Evolutionary conservation across 2,329 filamentous ascomycete genomes (phyloP).

Genomic region (Exophiala sp.): DNA sequence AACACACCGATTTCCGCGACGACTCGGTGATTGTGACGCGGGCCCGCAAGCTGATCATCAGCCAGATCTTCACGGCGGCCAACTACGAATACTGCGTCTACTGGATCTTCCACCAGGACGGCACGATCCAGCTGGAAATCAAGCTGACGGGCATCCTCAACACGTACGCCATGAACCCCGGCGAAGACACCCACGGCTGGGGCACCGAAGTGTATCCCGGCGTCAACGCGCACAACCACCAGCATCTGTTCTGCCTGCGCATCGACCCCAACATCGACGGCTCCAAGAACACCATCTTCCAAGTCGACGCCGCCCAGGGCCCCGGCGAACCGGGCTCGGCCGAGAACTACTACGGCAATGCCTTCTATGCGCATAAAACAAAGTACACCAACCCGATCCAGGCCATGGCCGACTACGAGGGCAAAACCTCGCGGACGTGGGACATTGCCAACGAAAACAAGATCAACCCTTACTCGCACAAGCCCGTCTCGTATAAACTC

Average conservation of each 20-base stretch:
- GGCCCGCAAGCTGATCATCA: constrained; percentile 76
- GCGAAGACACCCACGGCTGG: constrained; percentile 78
- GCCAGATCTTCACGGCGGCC: constrained; percentile 88
- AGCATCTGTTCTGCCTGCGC: constrained; percentile 88
- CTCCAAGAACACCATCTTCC: constrained; percentile 74
- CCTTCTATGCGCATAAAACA: constrained; percentile 79
- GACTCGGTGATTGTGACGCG: constrained; percentile 81
- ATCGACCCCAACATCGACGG: constrained; percentile 85
- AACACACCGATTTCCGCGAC: constrained; percentile 90
- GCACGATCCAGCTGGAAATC: constrained; percentile 85
- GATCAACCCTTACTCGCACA: constrained; percentile 78
- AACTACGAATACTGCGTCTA: constrained; percentile 91
- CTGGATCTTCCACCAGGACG: constrained; percentile 90
- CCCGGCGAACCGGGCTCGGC: constrained; percentile 69
- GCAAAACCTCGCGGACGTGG: constrained; percentile 74
- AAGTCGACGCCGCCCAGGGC: constrained; percentile 67
- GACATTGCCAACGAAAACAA: constrained; percentile 81
- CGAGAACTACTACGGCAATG: constrained; percentile 85
- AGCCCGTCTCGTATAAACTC: constrained; percentile 80
- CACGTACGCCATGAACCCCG: constrained; percentile 74
- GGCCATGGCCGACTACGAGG: constrained; percentile 73
- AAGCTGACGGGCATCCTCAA: constrained; percentile 89
- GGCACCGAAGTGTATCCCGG: constrained; percentile 86
- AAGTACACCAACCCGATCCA: constrained; percentile 65
- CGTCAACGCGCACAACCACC: constrained; percentile 92